phyloP scores from a whole-genome alignment of 768 basidiomycete genomes.

The Krasilnikovozyma curviuscula region DNA sequence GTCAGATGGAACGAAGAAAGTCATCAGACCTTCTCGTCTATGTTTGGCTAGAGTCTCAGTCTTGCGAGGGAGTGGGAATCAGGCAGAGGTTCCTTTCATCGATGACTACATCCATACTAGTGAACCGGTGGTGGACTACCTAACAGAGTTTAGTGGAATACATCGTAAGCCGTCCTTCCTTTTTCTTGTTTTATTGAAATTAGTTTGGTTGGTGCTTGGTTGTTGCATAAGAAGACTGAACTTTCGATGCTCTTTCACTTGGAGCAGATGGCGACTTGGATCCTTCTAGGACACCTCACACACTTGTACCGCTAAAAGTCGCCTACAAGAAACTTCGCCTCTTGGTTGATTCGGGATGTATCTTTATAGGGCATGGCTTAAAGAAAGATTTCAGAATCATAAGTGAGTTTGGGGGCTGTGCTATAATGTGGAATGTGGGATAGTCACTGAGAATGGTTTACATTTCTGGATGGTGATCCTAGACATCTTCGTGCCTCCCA shows the following conservation, averaged over 20 bases:
- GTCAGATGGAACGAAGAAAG: conserved; percentile 84
- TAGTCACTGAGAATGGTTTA: too few species aligned
- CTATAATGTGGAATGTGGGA: too few species aligned
- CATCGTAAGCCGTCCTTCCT: conserved; percentile 40
- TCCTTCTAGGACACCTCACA: conserved; percentile 58
- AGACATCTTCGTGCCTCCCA: conserved; percentile 92
- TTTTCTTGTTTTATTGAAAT: background rate
- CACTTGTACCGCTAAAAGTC: conserved; percentile 85
- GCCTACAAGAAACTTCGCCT: conserved; percentile 93
- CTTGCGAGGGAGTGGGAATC: conserved; percentile 60
- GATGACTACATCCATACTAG: conserved; percentile 97
- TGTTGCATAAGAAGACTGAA: too few species aligned
- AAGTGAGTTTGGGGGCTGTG: too few species aligned
- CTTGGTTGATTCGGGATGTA: conserved; percentile 82
- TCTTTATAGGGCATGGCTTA: conserved; percentile 91
- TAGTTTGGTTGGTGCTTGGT: too few species aligned
- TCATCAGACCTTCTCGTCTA: conserved; percentile 73
- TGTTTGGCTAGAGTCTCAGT: conserved; percentile 90
- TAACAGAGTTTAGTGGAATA: conserved; percentile 94
- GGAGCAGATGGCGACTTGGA: conserved; percentile 92
- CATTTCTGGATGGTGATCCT: background rate
- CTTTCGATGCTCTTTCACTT: too few species aligned
- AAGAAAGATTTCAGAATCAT: conserved; percentile 94
- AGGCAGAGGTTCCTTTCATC: conserved; percentile 75
- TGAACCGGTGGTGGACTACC: conserved; percentile 82